Evolutionary conservation across 345 rosid genomes (phyloP).

Genomic region (Conringia planisiliqua): DNA sequence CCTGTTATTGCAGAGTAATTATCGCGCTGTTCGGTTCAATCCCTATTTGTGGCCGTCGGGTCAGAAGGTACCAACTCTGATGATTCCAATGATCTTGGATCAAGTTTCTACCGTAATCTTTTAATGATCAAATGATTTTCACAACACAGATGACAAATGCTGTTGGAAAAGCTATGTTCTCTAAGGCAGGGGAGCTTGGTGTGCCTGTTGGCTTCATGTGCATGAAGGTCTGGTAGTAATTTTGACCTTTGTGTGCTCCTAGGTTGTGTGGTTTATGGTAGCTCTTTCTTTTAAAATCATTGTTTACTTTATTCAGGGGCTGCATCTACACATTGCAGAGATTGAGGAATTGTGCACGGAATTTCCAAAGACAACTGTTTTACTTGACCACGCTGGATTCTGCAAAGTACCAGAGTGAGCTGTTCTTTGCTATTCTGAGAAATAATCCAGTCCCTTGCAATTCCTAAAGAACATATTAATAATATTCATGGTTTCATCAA

Average conservation of each 20-base stretch:
- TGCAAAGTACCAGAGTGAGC: conserved; percentile 81
- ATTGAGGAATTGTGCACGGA: conserved; percentile 75
- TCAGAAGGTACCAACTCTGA: conserved; percentile 54
- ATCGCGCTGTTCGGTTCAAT: conserved; percentile 87
- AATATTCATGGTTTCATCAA: conserved; percentile 7
- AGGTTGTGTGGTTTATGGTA: background rate
- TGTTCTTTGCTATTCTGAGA: conserved; percentile 7
- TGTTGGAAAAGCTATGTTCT: conserved; percentile 83
- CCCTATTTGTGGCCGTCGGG: conserved; percentile 89
- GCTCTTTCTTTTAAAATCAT: background rate
- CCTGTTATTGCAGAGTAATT: conserved; percentile 62
- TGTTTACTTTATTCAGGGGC: conserved; percentile 56
- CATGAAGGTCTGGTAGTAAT: conserved; percentile 58
- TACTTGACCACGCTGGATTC: conserved; percentile 88
- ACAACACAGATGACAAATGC: conserved; percentile 72
- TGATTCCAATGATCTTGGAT: conserved; percentile 10
- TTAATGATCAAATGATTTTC: background rate
- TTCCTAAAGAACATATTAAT: background rate
- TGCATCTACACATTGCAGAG: conserved; percentile 67
- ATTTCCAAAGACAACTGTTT: conserved; percentile 66
- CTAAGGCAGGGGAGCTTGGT: conserved; percentile 85
- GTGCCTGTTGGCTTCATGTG: conserved; percentile 95
- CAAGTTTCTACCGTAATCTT: background rate
- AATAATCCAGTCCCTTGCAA: background rate
- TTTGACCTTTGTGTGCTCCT: background rate